phyloP scores from a whole-genome alignment of 306 rosid species.

The Echinosophora koreensis region DNA sequence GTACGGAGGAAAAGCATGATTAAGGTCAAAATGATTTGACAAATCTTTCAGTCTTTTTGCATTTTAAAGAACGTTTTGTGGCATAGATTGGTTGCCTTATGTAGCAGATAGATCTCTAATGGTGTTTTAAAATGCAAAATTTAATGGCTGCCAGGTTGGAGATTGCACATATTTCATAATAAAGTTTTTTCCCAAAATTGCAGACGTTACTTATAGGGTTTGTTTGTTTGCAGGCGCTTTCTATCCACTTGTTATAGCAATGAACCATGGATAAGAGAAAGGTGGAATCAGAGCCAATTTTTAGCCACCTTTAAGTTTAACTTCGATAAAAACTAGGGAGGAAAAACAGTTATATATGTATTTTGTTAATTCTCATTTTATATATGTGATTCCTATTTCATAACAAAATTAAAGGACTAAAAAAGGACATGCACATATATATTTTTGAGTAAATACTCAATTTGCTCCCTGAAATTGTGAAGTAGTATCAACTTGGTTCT shows the following conservation, averaged over 20 bases:
- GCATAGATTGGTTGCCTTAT: constrained; percentile 41
- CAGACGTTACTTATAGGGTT: constrained; percentile 6
- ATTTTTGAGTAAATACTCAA: no score
- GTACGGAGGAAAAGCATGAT: constrained; percentile 28
- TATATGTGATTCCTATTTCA: neutral
- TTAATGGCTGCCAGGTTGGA: constrained; percentile 38
- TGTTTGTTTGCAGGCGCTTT: constrained; percentile 21
- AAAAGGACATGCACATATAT: neutral
- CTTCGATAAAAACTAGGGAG: neutral
- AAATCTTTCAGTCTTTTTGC: constrained; percentile 31
- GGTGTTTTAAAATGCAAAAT: constrained; percentile 23
- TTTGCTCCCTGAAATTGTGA: no score
- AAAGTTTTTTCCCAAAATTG: constrained; percentile 4
- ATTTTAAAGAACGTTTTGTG: constrained; percentile 39
- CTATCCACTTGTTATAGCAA: neutral
- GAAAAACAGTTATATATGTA: neutral
- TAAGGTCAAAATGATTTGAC: constrained; percentile 44
- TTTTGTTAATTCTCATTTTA: neutral
- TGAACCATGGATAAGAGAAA: neutral
- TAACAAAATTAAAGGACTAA: neutral
- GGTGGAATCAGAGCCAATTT: neutral
- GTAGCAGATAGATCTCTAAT: constrained; percentile 4
- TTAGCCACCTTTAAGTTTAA: neutral
- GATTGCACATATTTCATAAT: constrained; percentile 27
- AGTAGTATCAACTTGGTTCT: no score